A percentile compares a stretch with the other conserved stretches of the same genome.
Conservation (phyloP, 2,329 filamentous ascomycete genomes). For the Gaeumannomyces tritici region DNA sequence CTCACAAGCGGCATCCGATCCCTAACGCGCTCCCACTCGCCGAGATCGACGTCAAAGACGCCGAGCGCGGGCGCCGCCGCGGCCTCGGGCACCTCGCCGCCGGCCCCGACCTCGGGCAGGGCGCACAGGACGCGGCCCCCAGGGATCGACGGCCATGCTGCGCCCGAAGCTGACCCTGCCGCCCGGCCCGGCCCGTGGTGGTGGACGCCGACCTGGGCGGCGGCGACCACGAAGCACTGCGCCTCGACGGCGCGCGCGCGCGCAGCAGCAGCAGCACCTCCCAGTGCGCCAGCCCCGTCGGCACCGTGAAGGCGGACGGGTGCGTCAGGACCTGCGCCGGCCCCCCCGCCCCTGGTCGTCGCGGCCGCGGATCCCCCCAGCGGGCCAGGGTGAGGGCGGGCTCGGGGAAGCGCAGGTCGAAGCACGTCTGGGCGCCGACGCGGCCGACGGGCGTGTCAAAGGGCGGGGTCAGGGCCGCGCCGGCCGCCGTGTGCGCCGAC, state of each 20-base stretch:
- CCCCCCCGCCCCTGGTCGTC: too few species aligned
- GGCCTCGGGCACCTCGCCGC: slow-evolving; percentile 24
- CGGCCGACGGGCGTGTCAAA: slow-evolving; percentile 66
- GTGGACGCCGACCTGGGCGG: slow-evolving; percentile 68
- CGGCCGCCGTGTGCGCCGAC: slow-evolving; percentile 17
- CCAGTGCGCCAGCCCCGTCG: slow-evolving; percentile 83
- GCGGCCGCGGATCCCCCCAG: slow-evolving; percentile 12
- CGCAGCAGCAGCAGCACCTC: slow-evolving; percentile 64
- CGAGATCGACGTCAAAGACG: slow-evolving; percentile 44
- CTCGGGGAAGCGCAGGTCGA: slow-evolving; percentile 81
- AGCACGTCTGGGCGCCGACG: slow-evolving; percentile 77
- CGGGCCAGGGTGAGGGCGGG: slow-evolving; percentile 55
- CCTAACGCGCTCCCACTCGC: slow-evolving; percentile 35
- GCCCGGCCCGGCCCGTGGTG: slow-evolving; percentile 25
- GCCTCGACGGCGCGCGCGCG: slow-evolving; percentile 79
- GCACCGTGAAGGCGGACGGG: slow-evolving; percentile 82
- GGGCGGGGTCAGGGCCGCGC: slow-evolving; percentile 38
- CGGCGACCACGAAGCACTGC: slow-evolving; percentile 77
- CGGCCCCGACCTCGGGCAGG: slow-evolving; percentile 41
- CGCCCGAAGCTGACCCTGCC: slow-evolving; percentile 71
- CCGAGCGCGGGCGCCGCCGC: slow-evolving; percentile 41
- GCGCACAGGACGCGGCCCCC: slow-evolving; percentile 68
- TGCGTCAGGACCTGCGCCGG: slow-evolving; percentile 71
- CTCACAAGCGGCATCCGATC: slow-evolving; percentile 41
- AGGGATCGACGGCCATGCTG: slow-evolving; percentile 77